Evolutionary conservation across 2,329 filamentous ascomycete genomes (phyloP).

Genomic region (Periconia sp.): DNA sequence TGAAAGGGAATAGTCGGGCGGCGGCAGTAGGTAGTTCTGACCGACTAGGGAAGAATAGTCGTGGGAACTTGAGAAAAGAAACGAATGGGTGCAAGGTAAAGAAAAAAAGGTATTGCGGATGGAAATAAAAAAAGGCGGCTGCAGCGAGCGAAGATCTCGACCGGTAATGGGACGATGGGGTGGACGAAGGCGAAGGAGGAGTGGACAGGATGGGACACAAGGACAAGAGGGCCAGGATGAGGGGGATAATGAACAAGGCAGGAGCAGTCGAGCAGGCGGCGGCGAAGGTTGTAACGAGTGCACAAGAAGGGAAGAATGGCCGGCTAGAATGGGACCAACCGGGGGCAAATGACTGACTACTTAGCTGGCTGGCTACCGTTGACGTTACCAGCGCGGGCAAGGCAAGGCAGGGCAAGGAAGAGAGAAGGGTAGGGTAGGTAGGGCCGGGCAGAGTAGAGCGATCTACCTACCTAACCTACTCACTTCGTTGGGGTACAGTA

Average conservation of each 20-base stretch:
- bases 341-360: constrained; percentile 8
- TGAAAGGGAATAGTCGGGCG: not conserved
- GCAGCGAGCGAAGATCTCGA: constrained; percentile 32
- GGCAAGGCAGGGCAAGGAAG: too few species aligned
- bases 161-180: constrained; percentile 39
- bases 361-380: not conserved
- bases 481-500: too few species aligned
- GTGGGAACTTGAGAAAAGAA: too few species aligned
- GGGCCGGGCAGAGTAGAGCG: too few species aligned
- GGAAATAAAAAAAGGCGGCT: constrained; percentile 24
- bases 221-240: not conserved
- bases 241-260: constrained; percentile 18
- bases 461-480: too few species aligned
- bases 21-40: too few species aligned
- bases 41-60: too few species aligned
- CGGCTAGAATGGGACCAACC: constrained; percentile 6
- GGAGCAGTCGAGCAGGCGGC: constrained; percentile 25
- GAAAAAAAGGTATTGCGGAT: not conserved
- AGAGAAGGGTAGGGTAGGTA: too few species aligned
- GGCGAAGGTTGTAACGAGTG: constrained; percentile 39
- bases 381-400: constrained; percentile 27
- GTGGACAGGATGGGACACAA: constrained; percentile 19
- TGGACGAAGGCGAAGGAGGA: constrained; percentile 33
- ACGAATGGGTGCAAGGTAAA: too few species aligned
- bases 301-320: constrained; percentile 26